Conservation (phyloP, 2,329 filamentous ascomycete species). For the Botrytis cinerea region DNA sequence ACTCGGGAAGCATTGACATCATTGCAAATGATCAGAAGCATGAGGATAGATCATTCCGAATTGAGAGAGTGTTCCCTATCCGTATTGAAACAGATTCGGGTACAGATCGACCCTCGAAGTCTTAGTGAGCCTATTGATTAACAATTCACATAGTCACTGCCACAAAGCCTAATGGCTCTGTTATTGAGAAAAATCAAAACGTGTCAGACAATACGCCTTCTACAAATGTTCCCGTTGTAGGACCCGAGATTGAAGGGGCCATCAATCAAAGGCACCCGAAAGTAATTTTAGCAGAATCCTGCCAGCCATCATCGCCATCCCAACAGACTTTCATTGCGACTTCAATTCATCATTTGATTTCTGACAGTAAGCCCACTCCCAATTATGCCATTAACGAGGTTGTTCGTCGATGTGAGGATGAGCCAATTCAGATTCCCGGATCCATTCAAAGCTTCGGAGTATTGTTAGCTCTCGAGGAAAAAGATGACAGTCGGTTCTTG, state of each 20-base stretch:
- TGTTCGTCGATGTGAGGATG: slow-evolving; percentile 71
- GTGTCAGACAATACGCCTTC: neutral
- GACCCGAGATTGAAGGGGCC: neutral
- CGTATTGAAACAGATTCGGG: slow-evolving; percentile 21
- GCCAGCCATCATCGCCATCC: slow-evolving; percentile 1
- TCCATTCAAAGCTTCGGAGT: slow-evolving; percentile 72
- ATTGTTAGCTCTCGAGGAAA: slow-evolving; percentile 73
- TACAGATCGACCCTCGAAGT: neutral
- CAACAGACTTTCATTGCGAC: slow-evolving; percentile 4
- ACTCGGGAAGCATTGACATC: neutral
- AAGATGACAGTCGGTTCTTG: slow-evolving; percentile 64
- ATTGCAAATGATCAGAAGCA: neutral
- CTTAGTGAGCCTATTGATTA: neutral
- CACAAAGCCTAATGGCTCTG: too few species aligned
- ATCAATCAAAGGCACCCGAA: slow-evolving; percentile 10
- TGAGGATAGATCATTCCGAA: neutral
- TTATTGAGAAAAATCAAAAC: neutral
- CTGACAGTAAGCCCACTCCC: neutral
- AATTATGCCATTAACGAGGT: neutral
- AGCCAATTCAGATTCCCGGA: slow-evolving; percentile 73
- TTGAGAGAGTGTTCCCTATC: slow-evolving; percentile 24
- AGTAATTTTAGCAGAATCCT: slow-evolving; percentile 1
- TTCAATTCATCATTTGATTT: slow-evolving; percentile 14
- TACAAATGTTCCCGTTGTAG: neutral
- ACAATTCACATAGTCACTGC: neutral